Conservation (phyloP, 495 filamentous ascomycete genomes). For the Xylaria sp. region DNA sequence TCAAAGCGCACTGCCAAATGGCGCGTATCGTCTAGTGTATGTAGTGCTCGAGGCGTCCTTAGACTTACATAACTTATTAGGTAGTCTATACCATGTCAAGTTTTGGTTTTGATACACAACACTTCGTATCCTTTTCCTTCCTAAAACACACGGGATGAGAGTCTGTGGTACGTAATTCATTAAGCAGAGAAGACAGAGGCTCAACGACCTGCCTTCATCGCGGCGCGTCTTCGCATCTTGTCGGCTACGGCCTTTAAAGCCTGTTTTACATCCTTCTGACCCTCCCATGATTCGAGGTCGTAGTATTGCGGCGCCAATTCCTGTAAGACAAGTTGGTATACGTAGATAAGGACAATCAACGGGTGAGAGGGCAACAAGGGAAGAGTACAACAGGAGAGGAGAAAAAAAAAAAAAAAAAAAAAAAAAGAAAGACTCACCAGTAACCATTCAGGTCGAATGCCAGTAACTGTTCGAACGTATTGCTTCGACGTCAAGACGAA, state of each 20-base stretch:
- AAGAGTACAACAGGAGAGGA: no score
- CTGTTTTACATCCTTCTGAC: conserved; percentile 82
- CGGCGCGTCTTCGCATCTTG: conserved; percentile 75
- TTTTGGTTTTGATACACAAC: background rate
- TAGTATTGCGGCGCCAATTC: conserved; percentile 95
- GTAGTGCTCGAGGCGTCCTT: background rate
- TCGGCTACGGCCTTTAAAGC: conserved; percentile 77
- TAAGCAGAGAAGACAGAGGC: background rate
- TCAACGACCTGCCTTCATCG: conserved; percentile 58
- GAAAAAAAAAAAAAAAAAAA: background rate
- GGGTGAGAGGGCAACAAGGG: background rate
- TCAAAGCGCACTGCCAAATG: background rate
- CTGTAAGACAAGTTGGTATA: conserved; percentile 38
- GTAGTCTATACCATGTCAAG: background rate
- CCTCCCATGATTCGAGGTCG: conserved; percentile 77
- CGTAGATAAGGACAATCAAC: background rate
- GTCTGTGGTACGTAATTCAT: background rate
- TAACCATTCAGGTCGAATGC: conserved; percentile 82
- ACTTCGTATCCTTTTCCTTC: background rate
- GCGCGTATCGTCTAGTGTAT: background rate
- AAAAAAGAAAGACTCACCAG: conserved; percentile 65
- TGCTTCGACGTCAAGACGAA: conserved; percentile 98
- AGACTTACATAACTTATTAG: background rate
- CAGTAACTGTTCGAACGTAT: conserved; percentile 75
- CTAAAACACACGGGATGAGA: background rate